Percentiles rank a stretch among this genome's conserved stretches.
Evolutionary conservation across 2,329 filamentous ascomycete species (phyloP).

Genomic region (Aureobasidium sp.): DNA sequence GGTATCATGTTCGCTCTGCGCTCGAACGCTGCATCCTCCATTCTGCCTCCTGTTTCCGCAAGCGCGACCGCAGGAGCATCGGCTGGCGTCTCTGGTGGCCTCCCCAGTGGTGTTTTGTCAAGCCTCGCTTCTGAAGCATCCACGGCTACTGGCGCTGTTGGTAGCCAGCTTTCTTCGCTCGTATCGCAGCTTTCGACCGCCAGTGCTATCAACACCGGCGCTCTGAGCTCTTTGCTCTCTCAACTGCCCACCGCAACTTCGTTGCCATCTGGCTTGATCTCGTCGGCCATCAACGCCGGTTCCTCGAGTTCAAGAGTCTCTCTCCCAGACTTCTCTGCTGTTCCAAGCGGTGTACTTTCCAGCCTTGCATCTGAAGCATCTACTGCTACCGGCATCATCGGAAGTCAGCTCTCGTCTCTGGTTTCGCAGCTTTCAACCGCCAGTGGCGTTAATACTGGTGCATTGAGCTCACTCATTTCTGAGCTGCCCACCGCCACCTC

Average conservation of each 20-base stretch:
- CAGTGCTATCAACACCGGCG: neutral
- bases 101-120: neutral
- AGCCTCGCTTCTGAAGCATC: neutral
- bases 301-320: neutral
- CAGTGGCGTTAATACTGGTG: neutral
- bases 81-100: neutral
- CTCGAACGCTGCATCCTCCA: neutral
- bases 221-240: slow-evolving; percentile 6
- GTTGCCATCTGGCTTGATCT: neutral
- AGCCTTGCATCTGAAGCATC: neutral
- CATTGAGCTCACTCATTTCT: slow-evolving; percentile 7
- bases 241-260: neutral
- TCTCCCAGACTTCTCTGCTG: neutral
- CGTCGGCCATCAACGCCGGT: neutral
- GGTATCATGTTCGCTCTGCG: slow-evolving; percentile 7
- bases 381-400: neutral
- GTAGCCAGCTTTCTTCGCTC: slow-evolving; percentile 8
- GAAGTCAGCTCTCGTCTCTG: slow-evolving; percentile 7
- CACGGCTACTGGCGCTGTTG: slow-evolving; percentile 2
- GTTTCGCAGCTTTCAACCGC: neutral
- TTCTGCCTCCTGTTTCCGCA: neutral
- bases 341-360: neutral
- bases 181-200: neutral
- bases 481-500: neutral
- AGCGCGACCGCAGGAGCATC: neutral